Evolutionary conservation across 768 basidiomycete species (phyloP).

Genomic region (Tulasnella sp.): DNA sequence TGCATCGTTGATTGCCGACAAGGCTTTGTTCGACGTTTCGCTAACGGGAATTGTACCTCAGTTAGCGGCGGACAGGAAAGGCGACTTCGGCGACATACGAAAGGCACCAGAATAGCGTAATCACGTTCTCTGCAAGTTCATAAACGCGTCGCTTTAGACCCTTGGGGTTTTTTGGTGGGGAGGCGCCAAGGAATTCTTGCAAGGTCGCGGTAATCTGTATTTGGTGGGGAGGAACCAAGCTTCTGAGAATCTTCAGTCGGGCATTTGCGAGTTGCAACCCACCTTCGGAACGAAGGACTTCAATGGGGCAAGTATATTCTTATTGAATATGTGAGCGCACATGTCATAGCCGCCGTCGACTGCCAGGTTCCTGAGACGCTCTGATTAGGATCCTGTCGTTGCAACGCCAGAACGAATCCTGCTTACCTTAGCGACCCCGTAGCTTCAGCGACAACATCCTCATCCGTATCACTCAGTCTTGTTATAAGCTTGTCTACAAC

Average conservation of each 20-base stretch:
- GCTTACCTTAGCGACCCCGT: constrained; percentile 75
- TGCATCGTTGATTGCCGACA: constrained; percentile 79
- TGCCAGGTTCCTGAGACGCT: constrained; percentile 89
- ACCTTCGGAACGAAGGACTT: constrained; percentile 77
- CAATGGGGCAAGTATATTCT: constrained; percentile 78
- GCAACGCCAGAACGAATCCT: constrained; percentile 31
- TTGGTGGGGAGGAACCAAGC: neutral
- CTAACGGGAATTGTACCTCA: constrained; percentile 40
- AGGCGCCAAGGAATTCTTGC: constrained; percentile 44
- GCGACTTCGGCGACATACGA: constrained; percentile 57
- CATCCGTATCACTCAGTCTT: constrained; percentile 81
- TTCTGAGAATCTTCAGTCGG: too few relatives aligned
- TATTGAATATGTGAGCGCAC: constrained; percentile 96
- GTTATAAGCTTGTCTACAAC: constrained; percentile 81
- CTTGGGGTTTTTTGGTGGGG: constrained; percentile 55
- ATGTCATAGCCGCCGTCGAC: constrained; percentile 95
- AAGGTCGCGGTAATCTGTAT: neutral
- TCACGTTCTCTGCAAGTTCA: constrained; percentile 86
- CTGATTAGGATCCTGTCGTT: too few relatives aligned
- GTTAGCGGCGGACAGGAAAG: neutral
- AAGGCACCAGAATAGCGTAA: constrained; percentile 90
- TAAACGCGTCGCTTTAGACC: constrained; percentile 72
- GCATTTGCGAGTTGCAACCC: neutral
- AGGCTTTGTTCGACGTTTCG: constrained; percentile 90
- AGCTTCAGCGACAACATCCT: constrained; percentile 88